Base-by-base conservation (phyloP, 139 green algal genomes). In the Micromonas commoda region DNA sequence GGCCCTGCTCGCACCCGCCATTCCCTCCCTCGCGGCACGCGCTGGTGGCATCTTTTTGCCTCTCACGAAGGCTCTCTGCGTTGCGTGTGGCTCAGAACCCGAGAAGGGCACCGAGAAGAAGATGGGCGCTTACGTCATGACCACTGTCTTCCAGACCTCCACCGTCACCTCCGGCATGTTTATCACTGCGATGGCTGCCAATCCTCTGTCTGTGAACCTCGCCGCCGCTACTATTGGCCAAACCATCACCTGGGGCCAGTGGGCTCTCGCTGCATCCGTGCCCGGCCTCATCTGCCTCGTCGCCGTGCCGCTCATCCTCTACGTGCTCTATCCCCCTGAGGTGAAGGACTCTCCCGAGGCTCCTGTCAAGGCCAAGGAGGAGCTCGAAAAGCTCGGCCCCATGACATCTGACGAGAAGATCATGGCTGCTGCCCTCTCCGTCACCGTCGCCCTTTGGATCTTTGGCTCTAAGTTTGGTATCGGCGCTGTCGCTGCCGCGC, bases 101-200 rank as follows among this genome's bases (percentile, higher is more conserved):
- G 91, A 91, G 34, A 85, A 92, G 37, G 94, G 94, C 82, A 99
- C 95, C 13, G 85, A 94, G 81, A 92, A 92, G 77, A 97, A 97
- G 85, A 93, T 99, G 88, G 96, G 96, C 32, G 86, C 93, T 0
- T 99, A 97, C 88, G 84, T 99, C 45, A 98, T 99, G 96, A 91
- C 91, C 76, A 98, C 95, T 1, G 96, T 97, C 89, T 89, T 89
- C 81, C 93, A 97, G 81, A 95, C 90, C 69, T 93, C 88, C 52
- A 89, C 82, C 77, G 88, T 99, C 63, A 96, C 92, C 34, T 97
- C 91, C 0, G 89, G 89, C 77, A 98, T 98, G 94, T 98, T 98
- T 88, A 96, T 99, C 86, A 98, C 95, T 26, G 96, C 92, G 83
- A 99, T 99, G 96, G 94, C 94, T n/a, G 94, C 94, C 61, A 98